These are phyloP conservation scores for Malassezia dermatis DNA, from an alignment of 1,284 basidiomycete genomes.

Conservation along the genomic window DNA sequence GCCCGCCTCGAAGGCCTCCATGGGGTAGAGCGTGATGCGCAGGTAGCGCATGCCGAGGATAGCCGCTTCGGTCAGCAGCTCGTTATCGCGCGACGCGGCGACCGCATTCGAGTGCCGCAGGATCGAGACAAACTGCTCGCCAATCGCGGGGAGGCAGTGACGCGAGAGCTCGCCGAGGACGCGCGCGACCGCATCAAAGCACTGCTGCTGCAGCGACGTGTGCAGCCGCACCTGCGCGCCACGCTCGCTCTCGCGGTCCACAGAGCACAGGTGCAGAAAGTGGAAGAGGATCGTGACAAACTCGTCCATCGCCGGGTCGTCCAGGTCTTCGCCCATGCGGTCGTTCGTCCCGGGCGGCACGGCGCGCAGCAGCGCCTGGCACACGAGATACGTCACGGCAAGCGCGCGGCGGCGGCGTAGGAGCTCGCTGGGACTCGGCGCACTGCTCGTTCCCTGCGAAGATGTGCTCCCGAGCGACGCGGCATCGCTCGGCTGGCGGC, in stretches of 20 bases:
- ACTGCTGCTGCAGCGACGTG: constrained; percentile 24
- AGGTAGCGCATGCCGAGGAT: constrained; percentile 39
- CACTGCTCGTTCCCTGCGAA: neutral
- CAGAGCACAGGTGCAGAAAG: constrained; percentile 32
- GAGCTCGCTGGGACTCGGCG: constrained; percentile 23
- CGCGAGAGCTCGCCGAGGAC: constrained; percentile 40
- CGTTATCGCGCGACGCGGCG: constrained; percentile 29
- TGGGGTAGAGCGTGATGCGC: constrained; percentile 58
- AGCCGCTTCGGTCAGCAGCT: constrained; percentile 34
- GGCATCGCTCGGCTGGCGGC: constrained; percentile 21
- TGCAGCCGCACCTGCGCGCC: constrained; percentile 19
- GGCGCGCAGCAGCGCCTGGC: constrained; percentile 4
- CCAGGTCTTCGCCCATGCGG: constrained; percentile 7
- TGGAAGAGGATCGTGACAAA: constrained; percentile 31
- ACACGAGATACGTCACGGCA: constrained; percentile 24
- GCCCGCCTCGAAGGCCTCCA: constrained; percentile 82
- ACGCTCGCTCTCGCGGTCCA: constrained; percentile 29
- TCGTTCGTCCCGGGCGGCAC: constrained; percentile 6
- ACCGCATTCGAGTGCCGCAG: constrained; percentile 30
- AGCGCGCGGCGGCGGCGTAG: constrained; percentile 28
- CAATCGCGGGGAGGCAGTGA: constrained; percentile 29
- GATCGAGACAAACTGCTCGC: constrained; percentile 39
- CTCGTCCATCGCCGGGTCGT: constrained; percentile 15
- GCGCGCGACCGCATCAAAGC: constrained; percentile 35
- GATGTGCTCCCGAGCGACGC: neutral